Conservation (phyloP, 495 filamentous ascomycete species). For the Penicilliopsis zonata region DNA sequence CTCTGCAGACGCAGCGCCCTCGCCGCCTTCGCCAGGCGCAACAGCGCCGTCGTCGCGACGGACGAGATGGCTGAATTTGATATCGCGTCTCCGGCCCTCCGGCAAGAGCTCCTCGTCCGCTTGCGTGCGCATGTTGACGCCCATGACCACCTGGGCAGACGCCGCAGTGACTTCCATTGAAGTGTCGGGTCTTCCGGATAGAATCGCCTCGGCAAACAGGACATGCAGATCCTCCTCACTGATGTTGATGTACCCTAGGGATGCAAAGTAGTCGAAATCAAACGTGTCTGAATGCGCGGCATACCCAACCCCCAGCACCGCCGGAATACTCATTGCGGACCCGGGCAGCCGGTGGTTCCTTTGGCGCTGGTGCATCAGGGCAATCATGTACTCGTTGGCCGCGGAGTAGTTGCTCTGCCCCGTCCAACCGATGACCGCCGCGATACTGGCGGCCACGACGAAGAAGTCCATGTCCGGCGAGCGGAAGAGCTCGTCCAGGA, state of each 20-base stretch:
- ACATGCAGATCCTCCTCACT: constrained; percentile 41
- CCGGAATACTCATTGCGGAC: constrained; percentile 1
- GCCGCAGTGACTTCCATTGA: background rate
- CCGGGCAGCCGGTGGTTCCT: constrained; percentile 10
- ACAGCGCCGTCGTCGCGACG: background rate
- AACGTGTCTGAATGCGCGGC: background rate
- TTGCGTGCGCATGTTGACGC: background rate
- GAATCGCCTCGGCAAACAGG: constrained; percentile 12
- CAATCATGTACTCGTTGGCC: constrained; percentile 31
- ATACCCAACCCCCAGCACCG: background rate
- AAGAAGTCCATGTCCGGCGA: constrained; percentile 34
- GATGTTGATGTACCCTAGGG: constrained; percentile 6
- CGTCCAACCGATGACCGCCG: constrained; percentile 37
- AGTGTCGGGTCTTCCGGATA: constrained; percentile 1
- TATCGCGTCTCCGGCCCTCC: background rate
- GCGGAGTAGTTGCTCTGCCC: constrained; percentile 43
- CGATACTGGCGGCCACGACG: constrained; percentile 36
- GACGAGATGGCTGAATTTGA: constrained; percentile 2
- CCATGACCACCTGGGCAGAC: background rate
- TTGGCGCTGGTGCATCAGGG: constrained; percentile 15
- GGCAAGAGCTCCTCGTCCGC: background rate
- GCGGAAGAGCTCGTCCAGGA: constrained; percentile 42
- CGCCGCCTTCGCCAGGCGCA: background rate
- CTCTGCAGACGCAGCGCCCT: constrained; percentile 1
- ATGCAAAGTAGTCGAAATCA: constrained; percentile 2